These are phyloP conservation scores for Cordyceps cicadae DNA, from an alignment of 2,329 filamentous ascomycete genomes.

Conservation along the genomic window DNA sequence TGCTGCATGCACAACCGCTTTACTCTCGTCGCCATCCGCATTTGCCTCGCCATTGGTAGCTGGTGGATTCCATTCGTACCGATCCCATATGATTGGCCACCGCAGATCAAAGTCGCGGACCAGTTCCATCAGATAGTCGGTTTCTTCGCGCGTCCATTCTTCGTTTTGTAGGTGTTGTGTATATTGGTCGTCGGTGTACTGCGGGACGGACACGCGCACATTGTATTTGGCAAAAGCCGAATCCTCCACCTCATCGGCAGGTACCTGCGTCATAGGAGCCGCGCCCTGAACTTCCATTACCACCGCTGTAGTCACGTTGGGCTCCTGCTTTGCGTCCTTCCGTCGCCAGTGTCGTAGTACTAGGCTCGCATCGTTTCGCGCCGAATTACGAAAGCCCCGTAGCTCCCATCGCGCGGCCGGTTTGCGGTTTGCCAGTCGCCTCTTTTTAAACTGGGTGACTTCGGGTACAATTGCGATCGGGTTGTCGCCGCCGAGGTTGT, in stretches of 20 bases:
- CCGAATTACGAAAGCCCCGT: slow-evolving; percentile 67
- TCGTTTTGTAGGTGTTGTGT: slow-evolving; percentile 60
- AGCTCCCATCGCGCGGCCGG: slow-evolving; percentile 57
- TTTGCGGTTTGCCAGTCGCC: slow-evolving; percentile 45
- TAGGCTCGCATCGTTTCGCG: slow-evolving; percentile 58
- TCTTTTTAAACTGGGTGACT: slow-evolving; percentile 51
- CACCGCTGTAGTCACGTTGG: slow-evolving; percentile 14
- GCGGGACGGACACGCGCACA: slow-evolving; percentile 65
- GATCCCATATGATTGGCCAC: slow-evolving; percentile 87
- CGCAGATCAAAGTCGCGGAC: slow-evolving; percentile 75
- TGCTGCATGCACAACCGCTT: slow-evolving; percentile 44
- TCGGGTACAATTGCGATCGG: slow-evolving; percentile 59
- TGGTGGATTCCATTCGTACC: slow-evolving; percentile 65
- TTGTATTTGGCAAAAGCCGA: slow-evolving; percentile 80
- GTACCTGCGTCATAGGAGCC: slow-evolving; percentile 10
- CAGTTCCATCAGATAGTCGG: slow-evolving; percentile 75
- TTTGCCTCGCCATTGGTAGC: slow-evolving; percentile 37
- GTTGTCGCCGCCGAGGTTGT: slow-evolving; percentile 57
- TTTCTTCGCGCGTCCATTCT: slow-evolving; percentile 89
- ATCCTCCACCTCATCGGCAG: slow-evolving; percentile 40
- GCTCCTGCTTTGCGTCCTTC: slow-evolving; percentile 43
- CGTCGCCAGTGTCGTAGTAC: slow-evolving; percentile 74
- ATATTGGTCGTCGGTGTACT: slow-evolving; percentile 85
- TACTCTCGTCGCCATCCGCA: slow-evolving; percentile 38
- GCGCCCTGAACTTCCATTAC: slow-evolving; percentile 18